Percentiles rank a stretch among this genome's conserved stretches.
These are phyloP conservation scores for Acanthamoeba castellanii DNA, from an alignment of 208 protist genomes.

Conservation along the genomic window DNA sequence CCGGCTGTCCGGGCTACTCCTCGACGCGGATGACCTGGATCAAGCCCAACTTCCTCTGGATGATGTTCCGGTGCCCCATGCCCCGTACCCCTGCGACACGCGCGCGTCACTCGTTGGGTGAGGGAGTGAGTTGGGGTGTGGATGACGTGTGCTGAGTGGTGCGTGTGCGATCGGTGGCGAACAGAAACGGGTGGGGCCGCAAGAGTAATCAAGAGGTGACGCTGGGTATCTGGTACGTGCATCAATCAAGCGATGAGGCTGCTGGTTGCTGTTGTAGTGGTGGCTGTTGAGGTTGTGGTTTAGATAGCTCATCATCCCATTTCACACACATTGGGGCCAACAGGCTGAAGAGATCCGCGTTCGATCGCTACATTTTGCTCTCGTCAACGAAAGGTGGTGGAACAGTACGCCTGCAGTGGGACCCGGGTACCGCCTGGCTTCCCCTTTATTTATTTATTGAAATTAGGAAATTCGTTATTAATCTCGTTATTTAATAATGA, in stretches of 20 bases:
- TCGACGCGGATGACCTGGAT: slow-evolving; percentile 87
- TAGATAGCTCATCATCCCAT: not conserved
- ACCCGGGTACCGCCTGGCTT: not conserved
- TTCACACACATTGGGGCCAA: not conserved
- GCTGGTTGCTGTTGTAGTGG: not conserved
- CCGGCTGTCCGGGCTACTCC: slow-evolving; percentile 77
- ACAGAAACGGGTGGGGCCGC: slow-evolving; percentile 73
- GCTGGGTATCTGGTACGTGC: slow-evolving; percentile 73
- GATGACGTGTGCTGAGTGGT: not conserved
- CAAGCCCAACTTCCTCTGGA: slow-evolving; percentile 88
- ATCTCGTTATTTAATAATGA: too few species aligned
- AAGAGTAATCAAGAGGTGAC: slow-evolving; percentile 84
- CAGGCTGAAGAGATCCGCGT: slow-evolving; percentile 70
- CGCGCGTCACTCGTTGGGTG: not conserved
- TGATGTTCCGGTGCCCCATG: slow-evolving; percentile 79
- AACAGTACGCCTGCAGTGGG: slow-evolving; percentile 20
- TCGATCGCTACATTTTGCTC: slow-evolving; percentile 19
- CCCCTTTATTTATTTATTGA: too few species aligned
- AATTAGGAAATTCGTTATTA: too few species aligned
- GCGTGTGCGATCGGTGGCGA: not conserved
- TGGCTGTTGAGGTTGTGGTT: not conserved
- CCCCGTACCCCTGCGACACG: too few species aligned
- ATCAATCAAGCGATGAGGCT: too few species aligned
- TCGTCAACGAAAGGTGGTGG: not conserved
- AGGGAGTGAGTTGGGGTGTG: too few species aligned